Evolutionary conservation across 306 rosid species (phyloP).

Genomic region (Cicer yamashitae): DNA sequence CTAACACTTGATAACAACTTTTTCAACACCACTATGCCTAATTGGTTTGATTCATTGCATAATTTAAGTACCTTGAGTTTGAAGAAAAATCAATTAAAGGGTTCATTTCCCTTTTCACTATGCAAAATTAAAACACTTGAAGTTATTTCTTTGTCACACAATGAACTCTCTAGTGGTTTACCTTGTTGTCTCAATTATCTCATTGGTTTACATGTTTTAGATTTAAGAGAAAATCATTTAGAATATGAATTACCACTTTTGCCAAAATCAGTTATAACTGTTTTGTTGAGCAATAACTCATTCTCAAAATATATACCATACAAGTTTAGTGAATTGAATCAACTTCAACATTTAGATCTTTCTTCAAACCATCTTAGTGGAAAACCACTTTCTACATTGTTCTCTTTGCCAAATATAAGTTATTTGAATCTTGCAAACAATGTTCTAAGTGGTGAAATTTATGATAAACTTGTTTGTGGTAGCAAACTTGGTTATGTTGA

Average conservation of each 20-base stretch:
- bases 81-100: conserved; percentile 68
- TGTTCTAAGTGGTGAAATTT: conserved; percentile 63
- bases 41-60: conserved; percentile 73
- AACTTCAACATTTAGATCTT: conserved; percentile 86
- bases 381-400: conserved; percentile 61
- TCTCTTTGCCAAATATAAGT: conserved; percentile 71
- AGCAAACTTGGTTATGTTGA: conserved; percentile 82
- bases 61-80: conserved; percentile 74
- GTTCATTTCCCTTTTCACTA: conserved; percentile 71
- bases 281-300: conserved; percentile 69
- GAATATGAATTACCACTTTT: conserved; percentile 70
- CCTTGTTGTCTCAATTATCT: conserved; percentile 69
- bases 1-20: conserved; percentile 64
- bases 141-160: conserved; percentile 68
- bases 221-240: conserved; percentile 70
- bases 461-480: conserved; percentile 61
- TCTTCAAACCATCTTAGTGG: conserved; percentile 70
- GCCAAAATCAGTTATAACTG: conserved; percentile 68
- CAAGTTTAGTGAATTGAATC: conserved; percentile 60
- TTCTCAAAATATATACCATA: conserved; percentile 73
- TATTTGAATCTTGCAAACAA: conserved; percentile 79
- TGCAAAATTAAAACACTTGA: conserved; percentile 61
- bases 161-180: conserved; percentile 70
- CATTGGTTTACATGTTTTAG: conserved; percentile 62
- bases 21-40: conserved; percentile 71